Percentiles rank a stretch among this genome's conserved stretches.
Conservation (phyloP, 352 stramenopile genomes). For the Bremia lactucae region DNA sequence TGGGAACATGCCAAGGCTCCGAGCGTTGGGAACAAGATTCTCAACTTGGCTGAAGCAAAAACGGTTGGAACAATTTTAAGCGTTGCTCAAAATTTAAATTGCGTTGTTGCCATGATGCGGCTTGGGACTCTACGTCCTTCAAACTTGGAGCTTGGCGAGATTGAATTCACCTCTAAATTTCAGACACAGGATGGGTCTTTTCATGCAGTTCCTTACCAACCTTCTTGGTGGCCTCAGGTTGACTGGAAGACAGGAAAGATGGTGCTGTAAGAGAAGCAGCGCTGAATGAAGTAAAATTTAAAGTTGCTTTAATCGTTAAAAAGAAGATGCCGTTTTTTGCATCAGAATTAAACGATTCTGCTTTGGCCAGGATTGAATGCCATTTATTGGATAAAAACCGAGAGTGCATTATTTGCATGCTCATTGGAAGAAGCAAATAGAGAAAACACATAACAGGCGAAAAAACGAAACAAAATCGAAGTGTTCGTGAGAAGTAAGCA, state of each 20-base stretch:
- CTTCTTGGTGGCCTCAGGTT: slow-evolving; percentile 63
- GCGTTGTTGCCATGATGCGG: slow-evolving; percentile 67
- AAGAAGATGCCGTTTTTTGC: too few relatives aligned
- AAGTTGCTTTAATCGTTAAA: too few relatives aligned
- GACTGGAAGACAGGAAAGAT: slow-evolving; percentile 70
- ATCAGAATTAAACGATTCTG: too few relatives aligned
- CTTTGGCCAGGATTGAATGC: too few relatives aligned
- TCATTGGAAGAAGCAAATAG: too few relatives aligned
- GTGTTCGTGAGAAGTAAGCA: too few relatives aligned
- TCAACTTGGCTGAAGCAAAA: slow-evolving; percentile 46
- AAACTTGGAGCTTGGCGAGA: slow-evolving; percentile 21
- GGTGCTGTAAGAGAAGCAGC: slow-evolving; percentile 25
- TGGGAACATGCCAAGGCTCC: slow-evolving; percentile 17
- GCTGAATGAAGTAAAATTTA: too few relatives aligned
- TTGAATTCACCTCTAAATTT: slow-evolving; percentile 40
- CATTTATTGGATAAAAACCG: too few relatives aligned
- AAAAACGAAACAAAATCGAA: too few relatives aligned
- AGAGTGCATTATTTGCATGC: too few relatives aligned
- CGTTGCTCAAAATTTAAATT: slow-evolving; percentile 35
- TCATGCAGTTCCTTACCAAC: slow-evolving; percentile 59
- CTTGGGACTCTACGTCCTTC: slow-evolving; percentile 51
- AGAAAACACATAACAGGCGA: too few relatives aligned
- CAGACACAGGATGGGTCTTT: slow-evolving; percentile 55
- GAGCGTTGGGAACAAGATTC: slow-evolving; percentile 35
- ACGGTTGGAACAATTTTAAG: slow-evolving; percentile 44